These are phyloP conservation scores for Podospora sp. DNA, from an alignment of 495 filamentous ascomycete genomes.

Conservation along the genomic window DNA sequence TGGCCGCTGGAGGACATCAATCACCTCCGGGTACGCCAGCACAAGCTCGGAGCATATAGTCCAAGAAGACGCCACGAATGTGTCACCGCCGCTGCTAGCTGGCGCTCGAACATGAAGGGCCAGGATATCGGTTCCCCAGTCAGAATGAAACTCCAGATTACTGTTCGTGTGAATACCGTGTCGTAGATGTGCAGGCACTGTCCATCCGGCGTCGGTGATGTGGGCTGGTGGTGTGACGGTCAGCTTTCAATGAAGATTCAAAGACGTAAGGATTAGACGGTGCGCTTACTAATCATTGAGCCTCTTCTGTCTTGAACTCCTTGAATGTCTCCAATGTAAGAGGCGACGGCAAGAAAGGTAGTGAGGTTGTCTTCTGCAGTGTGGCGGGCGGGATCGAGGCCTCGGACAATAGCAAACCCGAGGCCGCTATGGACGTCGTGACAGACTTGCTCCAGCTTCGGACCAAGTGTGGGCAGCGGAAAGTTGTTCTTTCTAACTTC, in stretches of 20 bases:
- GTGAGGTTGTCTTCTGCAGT: not conserved
- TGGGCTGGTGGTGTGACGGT: slow-evolving; percentile 37
- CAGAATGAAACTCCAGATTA: slow-evolving; percentile 46
- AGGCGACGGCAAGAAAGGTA: not conserved
- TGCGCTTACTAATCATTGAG: not conserved
- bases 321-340: not conserved
- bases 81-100: slow-evolving; percentile 43
- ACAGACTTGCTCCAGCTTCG: not conserved
- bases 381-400: not conserved
- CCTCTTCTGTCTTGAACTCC: not conserved
- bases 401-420: not conserved
- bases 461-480: slow-evolving; percentile 35
- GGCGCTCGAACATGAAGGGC: slow-evolving; percentile 46
- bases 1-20: slow-evolving; percentile 35
- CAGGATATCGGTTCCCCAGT: slow-evolving; percentile 48
- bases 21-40: slow-evolving; percentile 32
- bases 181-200: slow-evolving; percentile 42
- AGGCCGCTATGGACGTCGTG: not conserved
- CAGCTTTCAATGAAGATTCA: not conserved
- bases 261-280: not conserved
- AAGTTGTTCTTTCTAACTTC: slow-evolving; percentile 40
- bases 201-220: slow-evolving; percentile 48
- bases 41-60: slow-evolving; percentile 45
- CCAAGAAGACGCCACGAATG: slow-evolving; percentile 45
- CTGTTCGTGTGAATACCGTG: slow-evolving; percentile 51